Evolutionary conservation across 2,329 filamentous ascomycete genomes (phyloP).

Genomic region (Aureobasidium pullulans): DNA sequence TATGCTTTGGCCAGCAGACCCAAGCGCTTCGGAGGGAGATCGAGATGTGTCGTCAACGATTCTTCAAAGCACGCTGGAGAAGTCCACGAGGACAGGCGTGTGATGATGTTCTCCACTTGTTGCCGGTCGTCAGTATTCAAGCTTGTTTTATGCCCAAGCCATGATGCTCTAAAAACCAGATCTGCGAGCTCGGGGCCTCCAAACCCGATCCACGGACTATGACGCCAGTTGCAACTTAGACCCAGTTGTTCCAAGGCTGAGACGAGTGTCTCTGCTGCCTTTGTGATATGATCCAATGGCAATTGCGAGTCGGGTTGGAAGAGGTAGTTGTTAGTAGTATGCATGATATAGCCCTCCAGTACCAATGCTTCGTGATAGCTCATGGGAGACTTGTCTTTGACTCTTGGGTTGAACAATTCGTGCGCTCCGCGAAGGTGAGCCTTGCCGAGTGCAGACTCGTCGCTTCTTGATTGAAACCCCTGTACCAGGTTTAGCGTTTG

Average conservation of each 20-base stretch:
- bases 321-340: constrained; percentile 17
- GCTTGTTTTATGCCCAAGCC: neutral
- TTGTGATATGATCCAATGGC: constrained; percentile 11
- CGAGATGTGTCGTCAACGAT: neutral
- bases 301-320: constrained; percentile 16
- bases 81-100: neutral
- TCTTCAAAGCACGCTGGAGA: constrained; percentile 1
- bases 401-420: constrained; percentile 12
- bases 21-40: neutral
- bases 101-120: neutral
- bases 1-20: neutral
- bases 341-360: constrained; percentile 20
- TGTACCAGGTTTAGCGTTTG: neutral
- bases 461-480: constrained; percentile 12
- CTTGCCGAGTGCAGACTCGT: constrained; percentile 4
- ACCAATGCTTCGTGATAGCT: constrained; percentile 16
- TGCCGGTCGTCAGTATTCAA: neutral
- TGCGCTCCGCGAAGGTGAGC: constrained; percentile 16
- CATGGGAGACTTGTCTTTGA: neutral
- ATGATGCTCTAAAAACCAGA: constrained; percentile 8
- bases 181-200: constrained; percentile 1
- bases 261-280: neutral
- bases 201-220: constrained; percentile 13
- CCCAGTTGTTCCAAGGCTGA: neutral
- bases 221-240: neutral